Base-by-base conservation (phyloP, 2,329 filamentous ascomycete species). In the Fusarium annulatum region DNA sequence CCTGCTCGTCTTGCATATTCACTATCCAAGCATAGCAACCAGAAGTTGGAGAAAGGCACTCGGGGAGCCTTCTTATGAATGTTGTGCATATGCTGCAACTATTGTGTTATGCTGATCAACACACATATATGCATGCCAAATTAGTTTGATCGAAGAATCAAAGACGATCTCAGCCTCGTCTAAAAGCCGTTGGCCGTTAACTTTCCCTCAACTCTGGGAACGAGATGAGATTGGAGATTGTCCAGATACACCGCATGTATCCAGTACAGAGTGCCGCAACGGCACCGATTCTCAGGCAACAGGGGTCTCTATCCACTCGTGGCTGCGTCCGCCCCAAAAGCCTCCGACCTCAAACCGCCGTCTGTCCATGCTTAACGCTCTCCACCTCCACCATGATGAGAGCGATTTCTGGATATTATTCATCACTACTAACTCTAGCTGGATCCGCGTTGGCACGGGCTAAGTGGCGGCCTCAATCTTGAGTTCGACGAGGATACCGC, bases 241-340 rank as follows among this genome's bases (percentile, higher is more conserved):
- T 61, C 46, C 21, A 61, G 63, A 61, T 61, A 52, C 63, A 66
- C 64, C 38, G 38, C 39, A 65, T 60, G 74, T 74, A 71, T 66
- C 53, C 28, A 64, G 69, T 72, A 75, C 72, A 65, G 56, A 64
- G 67, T 62, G 55, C 69, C 72, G 72, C 69, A 71, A 77, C 55
- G 60, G 62, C 49, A 73, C 55, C 67, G 51, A 39, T 59, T 52
- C 39, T 46, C 56, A 62, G 15, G 56, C 28, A 30, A 26, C 76
- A 75, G 66, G 76, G 68, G 63, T 69, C 48, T 61, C 57, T 69
- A 62, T 68, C 76, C 76, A 77, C 72, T 74, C 67, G 51, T 76
- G 67, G 65, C 53, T 77, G 70, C 75, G 76, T 76, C 76, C 76
- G 76, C 76, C 76, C 73, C 69, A 78, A 76, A 77, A 70, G 65